Evolutionary conservation across 2,329 filamentous ascomycete genomes (phyloP).

Genomic region (Epichloe brachyelytri): DNA sequence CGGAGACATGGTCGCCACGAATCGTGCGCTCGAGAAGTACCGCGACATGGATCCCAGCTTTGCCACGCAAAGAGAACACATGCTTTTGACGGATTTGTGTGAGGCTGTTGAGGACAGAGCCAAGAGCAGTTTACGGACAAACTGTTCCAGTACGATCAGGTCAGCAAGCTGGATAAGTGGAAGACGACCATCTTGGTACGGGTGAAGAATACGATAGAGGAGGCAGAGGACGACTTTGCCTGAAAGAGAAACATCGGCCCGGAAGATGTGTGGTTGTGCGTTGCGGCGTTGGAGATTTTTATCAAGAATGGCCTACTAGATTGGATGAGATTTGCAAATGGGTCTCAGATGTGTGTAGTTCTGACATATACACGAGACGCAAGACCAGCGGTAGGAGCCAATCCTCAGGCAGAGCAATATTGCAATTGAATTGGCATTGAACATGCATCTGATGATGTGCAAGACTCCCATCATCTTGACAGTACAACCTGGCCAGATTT

Average conservation of each 20-base stretch:
- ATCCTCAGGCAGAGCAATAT: no score
- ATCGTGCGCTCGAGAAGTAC: slow-evolving; percentile 72
- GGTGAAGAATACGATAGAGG: slow-evolving; percentile 74
- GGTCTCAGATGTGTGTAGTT: no score
- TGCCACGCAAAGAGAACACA: slow-evolving; percentile 62
- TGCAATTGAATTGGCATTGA: no score
- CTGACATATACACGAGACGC: no score
- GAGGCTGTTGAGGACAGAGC: slow-evolving; percentile 64
- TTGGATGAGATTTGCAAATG: neutral
- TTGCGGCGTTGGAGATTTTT: neutral
- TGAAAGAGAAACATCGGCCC: slow-evolving; percentile 10
- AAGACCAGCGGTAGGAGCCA: no score
- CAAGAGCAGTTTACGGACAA: slow-evolving; percentile 77
- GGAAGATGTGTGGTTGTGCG: neutral
- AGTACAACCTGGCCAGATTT: no score
- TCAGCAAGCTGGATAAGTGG: slow-evolving; percentile 94
- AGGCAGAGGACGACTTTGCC: slow-evolving; percentile 30
- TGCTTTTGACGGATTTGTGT: slow-evolving; percentile 65
- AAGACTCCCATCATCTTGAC: no score
- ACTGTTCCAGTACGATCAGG: slow-evolving; percentile 77
- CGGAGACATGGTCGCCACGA: slow-evolving; percentile 63
- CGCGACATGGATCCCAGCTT: slow-evolving; percentile 69
- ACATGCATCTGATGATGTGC: no score
- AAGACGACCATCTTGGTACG: slow-evolving; percentile 77
- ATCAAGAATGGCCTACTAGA: neutral